Percentiles rank a stretch among this genome's conserved stretches.
Conservation (phyloP, 805 yeast species). For the Zygoascus flipseniorum region DNA sequence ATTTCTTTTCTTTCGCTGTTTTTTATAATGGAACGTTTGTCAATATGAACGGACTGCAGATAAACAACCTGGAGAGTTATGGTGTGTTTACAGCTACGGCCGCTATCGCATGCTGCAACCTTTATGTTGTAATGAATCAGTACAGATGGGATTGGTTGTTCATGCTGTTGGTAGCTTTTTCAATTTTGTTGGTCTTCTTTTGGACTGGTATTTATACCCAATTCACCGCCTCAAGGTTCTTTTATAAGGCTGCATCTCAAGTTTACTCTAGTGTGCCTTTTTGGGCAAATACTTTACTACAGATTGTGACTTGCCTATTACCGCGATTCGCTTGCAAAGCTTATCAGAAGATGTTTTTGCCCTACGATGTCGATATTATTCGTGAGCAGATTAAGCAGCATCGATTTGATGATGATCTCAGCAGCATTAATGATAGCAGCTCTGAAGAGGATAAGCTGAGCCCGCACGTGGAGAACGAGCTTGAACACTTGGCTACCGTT, state of each 20-base stretch:
- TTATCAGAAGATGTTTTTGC: conserved; percentile 41
- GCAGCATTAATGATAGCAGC: not conserved
- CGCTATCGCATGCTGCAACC: conserved; percentile 50
- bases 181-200: conserved; percentile 48
- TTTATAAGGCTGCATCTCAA: conserved; percentile 53
- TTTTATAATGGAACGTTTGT: conserved; percentile 40
- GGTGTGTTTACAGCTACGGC: conserved; percentile 53
- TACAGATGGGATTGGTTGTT: conserved; percentile 68
- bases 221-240: conserved; percentile 41
- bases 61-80: conserved; percentile 57
- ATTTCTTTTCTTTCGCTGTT: conserved; percentile 56
- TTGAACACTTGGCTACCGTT: not conserved
- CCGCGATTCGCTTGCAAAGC: conserved; percentile 53
- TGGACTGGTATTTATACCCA: conserved; percentile 72
- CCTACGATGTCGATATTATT: conserved; percentile 56
- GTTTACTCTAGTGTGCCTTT: conserved; percentile 49
- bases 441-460: conserved; percentile 3
- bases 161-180: conserved; percentile 41
- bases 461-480: not conserved
- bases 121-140: conserved; percentile 55
- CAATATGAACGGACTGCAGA: conserved; percentile 37
- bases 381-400: conserved; percentile 47
- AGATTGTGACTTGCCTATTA: conserved; percentile 41
- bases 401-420: conserved; percentile 27
- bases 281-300: conserved; percentile 53